Evolutionary conservation across 2,329 filamentous ascomycete species (phyloP).

Genomic region (Calycina herbarum): DNA sequence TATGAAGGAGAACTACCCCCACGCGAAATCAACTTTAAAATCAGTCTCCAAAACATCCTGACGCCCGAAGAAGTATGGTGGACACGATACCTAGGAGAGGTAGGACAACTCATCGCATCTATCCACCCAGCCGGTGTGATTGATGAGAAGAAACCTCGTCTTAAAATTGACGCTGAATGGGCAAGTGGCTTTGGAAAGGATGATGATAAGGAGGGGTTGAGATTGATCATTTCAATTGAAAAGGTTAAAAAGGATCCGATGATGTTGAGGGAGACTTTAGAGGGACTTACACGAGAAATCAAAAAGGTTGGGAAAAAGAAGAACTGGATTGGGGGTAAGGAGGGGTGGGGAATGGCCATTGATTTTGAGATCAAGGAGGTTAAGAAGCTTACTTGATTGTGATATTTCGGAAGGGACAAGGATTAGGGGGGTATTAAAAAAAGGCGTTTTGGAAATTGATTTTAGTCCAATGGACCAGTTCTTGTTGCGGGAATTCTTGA

Average conservation of each 20-base stretch:
- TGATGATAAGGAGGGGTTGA: slow-evolving; percentile 43
- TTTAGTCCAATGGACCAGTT: no score
- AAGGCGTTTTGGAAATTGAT: no score
- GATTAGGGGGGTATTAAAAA: background rate
- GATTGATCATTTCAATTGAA: slow-evolving; percentile 46
- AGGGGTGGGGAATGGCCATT: slow-evolving; percentile 41
- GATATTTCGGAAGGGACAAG: background rate
- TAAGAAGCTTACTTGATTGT: background rate
- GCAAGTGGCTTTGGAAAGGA: slow-evolving; percentile 43
- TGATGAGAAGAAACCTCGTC: slow-evolving; percentile 40
- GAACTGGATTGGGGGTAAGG: slow-evolving; percentile 46
- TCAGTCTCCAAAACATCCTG: slow-evolving; percentile 53
- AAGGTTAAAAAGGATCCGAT: slow-evolving; percentile 41
- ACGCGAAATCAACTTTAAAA: slow-evolving; percentile 55
- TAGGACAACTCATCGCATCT: slow-evolving; percentile 56
- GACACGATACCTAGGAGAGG: slow-evolving; percentile 61
- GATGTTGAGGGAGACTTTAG: slow-evolving; percentile 43
- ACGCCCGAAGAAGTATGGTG: slow-evolving; percentile 61
- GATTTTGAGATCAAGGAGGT: slow-evolving; percentile 22
- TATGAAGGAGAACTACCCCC: slow-evolving; percentile 63
- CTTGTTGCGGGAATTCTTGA: no score
- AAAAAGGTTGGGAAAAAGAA: slow-evolving; percentile 62
- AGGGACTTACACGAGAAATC: slow-evolving; percentile 44
- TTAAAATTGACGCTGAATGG: slow-evolving; percentile 46
- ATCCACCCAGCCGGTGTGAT: slow-evolving; percentile 62